Evolutionary conservation across 164 flowering plant genomes (phyloP).

Genomic region (Piper betle): DNA sequence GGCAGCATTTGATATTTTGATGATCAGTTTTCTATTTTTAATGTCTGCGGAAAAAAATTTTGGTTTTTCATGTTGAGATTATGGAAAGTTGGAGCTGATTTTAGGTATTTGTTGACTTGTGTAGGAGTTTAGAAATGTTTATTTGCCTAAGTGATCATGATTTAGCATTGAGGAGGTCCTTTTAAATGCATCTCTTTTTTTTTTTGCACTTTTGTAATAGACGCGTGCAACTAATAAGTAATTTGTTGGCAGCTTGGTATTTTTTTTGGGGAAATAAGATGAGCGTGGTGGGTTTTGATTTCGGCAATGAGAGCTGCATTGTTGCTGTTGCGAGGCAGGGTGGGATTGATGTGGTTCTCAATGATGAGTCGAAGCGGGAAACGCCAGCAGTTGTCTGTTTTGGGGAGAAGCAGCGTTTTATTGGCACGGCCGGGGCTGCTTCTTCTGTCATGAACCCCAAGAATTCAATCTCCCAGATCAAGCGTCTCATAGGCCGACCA

Average conservation of each 20-base stretch:
- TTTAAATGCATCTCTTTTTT: no score
- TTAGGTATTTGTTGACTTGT: no score
- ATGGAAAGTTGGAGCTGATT: no score
- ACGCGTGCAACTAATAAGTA: no score
- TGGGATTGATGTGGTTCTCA: constrained; percentile 94
- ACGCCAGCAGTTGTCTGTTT: constrained; percentile 88
- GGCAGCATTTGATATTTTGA: no score
- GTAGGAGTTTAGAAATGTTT: no score
- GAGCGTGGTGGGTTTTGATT: constrained; percentile 96
- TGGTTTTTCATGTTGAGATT: no score
- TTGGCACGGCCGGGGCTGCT: constrained; percentile 95
- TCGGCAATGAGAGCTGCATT: constrained; percentile 87
- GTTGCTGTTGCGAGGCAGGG: constrained; percentile 93
- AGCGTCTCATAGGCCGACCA: constrained; percentile 59
- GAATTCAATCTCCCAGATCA: constrained; percentile 72
- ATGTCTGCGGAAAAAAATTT: no score
- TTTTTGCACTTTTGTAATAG: no score
- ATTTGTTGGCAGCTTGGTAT: not conserved
- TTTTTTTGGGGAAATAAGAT: constrained; percentile 21
- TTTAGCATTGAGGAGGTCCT: no score
- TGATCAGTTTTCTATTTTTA: no score
- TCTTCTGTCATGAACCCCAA: constrained; percentile 78
- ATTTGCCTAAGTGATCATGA: no score
- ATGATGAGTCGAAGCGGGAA: constrained; percentile 93
- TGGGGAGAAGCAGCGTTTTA: constrained; percentile 88